Evolutionary conservation across 257 asterid species (phyloP), one percentile per base, ranked within the genome.

Genomic region (Dorcoceras hygrometricum): DNA sequence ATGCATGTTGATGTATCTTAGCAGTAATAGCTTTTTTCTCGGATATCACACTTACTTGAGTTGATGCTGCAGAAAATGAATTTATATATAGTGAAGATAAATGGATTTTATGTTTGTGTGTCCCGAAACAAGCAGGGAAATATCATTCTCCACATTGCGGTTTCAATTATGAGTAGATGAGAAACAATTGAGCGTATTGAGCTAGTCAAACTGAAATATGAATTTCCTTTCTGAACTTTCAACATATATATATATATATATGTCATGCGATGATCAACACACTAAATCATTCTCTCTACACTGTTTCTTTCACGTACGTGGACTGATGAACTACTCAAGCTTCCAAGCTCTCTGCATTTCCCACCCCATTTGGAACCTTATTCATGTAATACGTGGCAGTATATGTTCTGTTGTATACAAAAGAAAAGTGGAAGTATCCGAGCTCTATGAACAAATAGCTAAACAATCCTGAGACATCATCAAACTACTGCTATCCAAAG

Each of bases 401-500:
- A 16, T 16, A 16, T 46, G 20, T 39, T 39, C n/a, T 2, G 46
- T 14, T 39, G 50, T 39, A 12, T 3, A 12, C 12, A 56, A 62
- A 26, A n/a, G n/a, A n/a, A 73, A 43, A 57, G 58, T 36, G 31
- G 14, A 48, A 75, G 32, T 62, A 74, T 12, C 54, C 58, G 50
- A 58, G 68, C 80, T 65, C 70, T 80, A 90, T 66, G 83, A 84
- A 75, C 95, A 90, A 26, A 90, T 69, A 26, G 86, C 90, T 26
- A 86, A 84, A 74, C 88, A 86, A 59, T 87, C 89, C 72, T 81
- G 92, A 69, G 82, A 64, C 53, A 77, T 78, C 75, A 71, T 31
- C 66, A 64, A 28, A 19, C 72, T 67, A 60, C 77, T 79, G 20
- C 63, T 71, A 69, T 91, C 87, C 80, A 87, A 70, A 3, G 96